Conservation (phyloP, 148 eudicot species). For the Amaranthus cruentus region DNA sequence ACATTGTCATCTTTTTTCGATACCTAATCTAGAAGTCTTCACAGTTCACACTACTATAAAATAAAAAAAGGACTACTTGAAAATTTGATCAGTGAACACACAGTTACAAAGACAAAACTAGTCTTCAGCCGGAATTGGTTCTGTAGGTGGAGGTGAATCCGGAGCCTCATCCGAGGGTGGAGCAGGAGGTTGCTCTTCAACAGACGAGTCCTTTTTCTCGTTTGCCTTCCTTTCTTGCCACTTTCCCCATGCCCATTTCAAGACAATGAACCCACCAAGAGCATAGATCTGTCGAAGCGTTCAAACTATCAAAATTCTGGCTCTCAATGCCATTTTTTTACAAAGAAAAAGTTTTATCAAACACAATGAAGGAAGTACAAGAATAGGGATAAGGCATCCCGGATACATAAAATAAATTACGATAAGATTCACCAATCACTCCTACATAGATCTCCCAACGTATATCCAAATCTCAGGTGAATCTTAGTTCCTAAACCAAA, state of each 20-base stretch:
- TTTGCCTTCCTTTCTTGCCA: slow-evolving; percentile 41
- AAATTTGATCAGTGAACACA: background rate
- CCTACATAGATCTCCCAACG: background rate
- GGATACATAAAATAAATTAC: background rate
- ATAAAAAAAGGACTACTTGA: background rate
- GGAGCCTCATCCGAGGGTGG: background rate
- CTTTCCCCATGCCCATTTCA: slow-evolving; percentile 47
- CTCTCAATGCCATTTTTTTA: background rate
- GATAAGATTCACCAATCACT: background rate
- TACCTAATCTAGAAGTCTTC: background rate
- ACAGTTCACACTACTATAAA: slow-evolving; percentile 5
- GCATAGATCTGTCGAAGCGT: slow-evolving; percentile 36
- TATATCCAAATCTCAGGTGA: background rate
- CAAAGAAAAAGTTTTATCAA: background rate
- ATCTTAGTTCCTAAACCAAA: too few species aligned
- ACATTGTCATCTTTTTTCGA: background rate
- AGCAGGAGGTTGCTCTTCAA: slow-evolving; percentile 25
- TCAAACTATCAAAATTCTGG: background rate
- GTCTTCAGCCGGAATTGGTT: slow-evolving; percentile 13
- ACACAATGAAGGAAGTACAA: too few species aligned
- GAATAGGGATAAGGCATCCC: background rate
- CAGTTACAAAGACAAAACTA: slow-evolving; percentile 10
- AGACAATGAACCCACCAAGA: slow-evolving; percentile 40
- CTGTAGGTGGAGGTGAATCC: background rate
- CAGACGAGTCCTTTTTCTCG: slow-evolving; percentile 20